Conservation (phyloP, 1,284 basidiomycete species). For the Apiotrichum montevideense region DNA sequence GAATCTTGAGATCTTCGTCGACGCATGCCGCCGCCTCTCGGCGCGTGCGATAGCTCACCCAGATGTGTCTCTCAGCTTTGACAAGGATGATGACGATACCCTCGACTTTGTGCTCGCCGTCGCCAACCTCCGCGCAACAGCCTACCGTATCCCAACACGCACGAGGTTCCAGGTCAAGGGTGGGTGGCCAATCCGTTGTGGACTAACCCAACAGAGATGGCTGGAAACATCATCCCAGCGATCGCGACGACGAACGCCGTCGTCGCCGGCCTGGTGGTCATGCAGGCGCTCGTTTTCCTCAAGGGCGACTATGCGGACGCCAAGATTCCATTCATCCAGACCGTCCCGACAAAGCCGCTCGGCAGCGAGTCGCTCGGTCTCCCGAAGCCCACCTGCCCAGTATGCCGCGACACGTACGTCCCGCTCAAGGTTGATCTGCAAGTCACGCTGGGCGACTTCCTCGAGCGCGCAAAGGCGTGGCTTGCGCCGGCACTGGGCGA, state of each 20-base stretch:
- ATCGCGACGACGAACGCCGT: conserved; percentile 99
- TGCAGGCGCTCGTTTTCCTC: conserved; percentile 82
- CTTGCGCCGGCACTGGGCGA: conserved; percentile 49
- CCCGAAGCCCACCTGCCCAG: conserved; percentile 69
- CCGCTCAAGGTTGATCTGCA: conserved; percentile 64
- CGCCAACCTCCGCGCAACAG: conserved; percentile 82
- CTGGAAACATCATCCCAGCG: conserved; percentile 97
- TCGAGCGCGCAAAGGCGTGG: conserved; percentile 53
- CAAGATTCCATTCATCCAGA: conserved; percentile 15
- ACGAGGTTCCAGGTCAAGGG: conserved; percentile 97
- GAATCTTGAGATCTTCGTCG: conserved; percentile 71
- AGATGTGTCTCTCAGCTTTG: conserved; percentile 71
- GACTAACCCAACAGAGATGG: conserved; percentile 70
- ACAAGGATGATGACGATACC: conserved; percentile 97
- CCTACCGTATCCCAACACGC: conserved; percentile 82
- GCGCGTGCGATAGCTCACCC: conserved; percentile 66
- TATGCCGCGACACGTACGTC: conserved; percentile 81
- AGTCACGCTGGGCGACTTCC: conserved; percentile 65
- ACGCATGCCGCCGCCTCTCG: conserved; percentile 72
- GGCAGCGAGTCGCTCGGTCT: conserved; percentile 45
- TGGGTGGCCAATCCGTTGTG: conserved; percentile 32
- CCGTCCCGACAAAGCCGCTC: conserved; percentile 1
- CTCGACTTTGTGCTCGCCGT: conserved; percentile 94
- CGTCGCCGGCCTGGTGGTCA: conserved; percentile 85
- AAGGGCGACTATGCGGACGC: conserved; percentile 48